Conservation (phyloP, 371 early-diverging fungal genomes). For the Synchytrium microbalum region DNA sequence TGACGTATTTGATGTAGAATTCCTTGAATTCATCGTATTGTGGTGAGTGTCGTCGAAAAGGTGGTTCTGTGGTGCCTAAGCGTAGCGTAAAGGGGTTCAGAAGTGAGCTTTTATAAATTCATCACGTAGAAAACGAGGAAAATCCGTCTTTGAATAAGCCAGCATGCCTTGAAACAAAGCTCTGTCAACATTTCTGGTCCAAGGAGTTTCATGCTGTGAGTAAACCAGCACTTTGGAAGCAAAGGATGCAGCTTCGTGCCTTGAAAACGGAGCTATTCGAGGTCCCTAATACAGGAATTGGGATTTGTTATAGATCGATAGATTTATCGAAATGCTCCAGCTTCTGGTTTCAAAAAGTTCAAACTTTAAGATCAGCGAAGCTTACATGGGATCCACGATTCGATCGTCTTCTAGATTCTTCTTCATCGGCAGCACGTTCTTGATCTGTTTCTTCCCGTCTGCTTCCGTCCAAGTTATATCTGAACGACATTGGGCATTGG, state of each 20-base stretch:
- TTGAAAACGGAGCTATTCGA: background rate
- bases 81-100: too few species aligned
- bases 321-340: too few species aligned
- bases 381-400: background rate
- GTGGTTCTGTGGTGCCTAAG: background rate
- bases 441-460: slow-evolving; percentile 14
- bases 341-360: too few species aligned
- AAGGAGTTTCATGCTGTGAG: background rate
- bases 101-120: too few species aligned
- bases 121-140: too few species aligned
- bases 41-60: background rate
- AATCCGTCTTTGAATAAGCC: too few species aligned
- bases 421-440: slow-evolving; percentile 9
- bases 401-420: background rate
- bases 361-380: background rate
- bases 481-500: background rate
- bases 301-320: too few species aligned
- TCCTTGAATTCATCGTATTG: slow-evolving; percentile 12
- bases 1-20: slow-evolving; percentile 13
- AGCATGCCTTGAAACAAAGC: background rate
- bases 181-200: background rate
- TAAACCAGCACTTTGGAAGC: background rate
- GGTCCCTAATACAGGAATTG: background rate
- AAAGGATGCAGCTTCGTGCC: background rate
- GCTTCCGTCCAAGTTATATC: slow-evolving; percentile 19